Evolutionary conservation across 495 filamentous ascomycete genomes (phyloP), one percentile per base, ranked within the genome.

Genomic region (Pseudomonodictys pantanalensis): DNA sequence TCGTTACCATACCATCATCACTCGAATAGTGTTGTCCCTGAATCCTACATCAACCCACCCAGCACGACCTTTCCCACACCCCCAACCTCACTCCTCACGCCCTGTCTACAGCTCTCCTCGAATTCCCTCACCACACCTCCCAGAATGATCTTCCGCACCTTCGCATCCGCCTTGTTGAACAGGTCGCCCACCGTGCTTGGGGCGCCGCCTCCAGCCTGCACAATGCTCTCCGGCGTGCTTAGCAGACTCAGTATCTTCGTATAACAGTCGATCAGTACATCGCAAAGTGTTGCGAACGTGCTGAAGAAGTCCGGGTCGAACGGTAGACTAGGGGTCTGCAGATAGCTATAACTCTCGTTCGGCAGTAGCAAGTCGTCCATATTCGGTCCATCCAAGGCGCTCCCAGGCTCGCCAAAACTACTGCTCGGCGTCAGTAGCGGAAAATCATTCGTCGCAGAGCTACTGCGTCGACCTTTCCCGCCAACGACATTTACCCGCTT

Each of bases 301-400:
- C 95, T 90, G 71, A 91, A 95, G 68, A 95, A 99, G 72, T 99
- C 93, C 9, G 92, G 92, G 47, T 97, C 93, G 68, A 99, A 99
- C 0, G 93, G 93, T 48, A 97, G 76, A n/a, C 85, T 86, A 0
- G 95, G 95, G 3, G 91, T 97, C 1, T 93, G 77, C 5, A 99
- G 83, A 71, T 92, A 86, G 0, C 84, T 83, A 62, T 97, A 99
- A 66, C 91, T 87, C 71, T 96, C 92, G 15, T 88, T 81, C 0
- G 69, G 69, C 3, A 68, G 65, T 11, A 61, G 62, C 20, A 64
- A 56, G 30, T 65, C 44, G n/a, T 69, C 65, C 8, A 33, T 33
- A 5, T 22, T 9, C 15, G 62, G 33, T 4, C 43, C 24, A 52
- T 83, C 81, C 9, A 72, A 72, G 26, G 41, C 60, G 50, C 39